Base-by-base conservation (phyloP, 352 stramenopile species). In the Phytopythium sindhum region DNA sequence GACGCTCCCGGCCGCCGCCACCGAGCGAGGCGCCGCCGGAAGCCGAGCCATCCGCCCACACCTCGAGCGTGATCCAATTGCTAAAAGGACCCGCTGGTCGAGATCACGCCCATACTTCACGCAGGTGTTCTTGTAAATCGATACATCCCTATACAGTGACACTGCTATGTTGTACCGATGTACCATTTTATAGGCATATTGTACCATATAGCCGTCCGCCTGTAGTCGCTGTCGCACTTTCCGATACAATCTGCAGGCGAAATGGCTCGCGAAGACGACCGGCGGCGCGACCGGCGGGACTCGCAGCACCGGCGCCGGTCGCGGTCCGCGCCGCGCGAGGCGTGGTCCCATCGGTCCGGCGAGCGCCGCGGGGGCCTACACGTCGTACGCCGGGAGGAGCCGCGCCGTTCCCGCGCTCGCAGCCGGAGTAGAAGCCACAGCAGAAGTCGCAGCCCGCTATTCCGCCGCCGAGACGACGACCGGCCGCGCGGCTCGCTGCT, bases 401-500 rank as follows among this genome's bases (percentile, higher is more conserved):
- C 37, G 29, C 65, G 51, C 24, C 26, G 48, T 4, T 37, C 48
- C 5, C 48, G 26, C 5, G 2, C 47, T 7, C 47, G 26, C 44
- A 51, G 44, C 48, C 14, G 48, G 1, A 55, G 48, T n/a, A 29
- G 48, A 14, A 60, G 64, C 39, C 51, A 51, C 59, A 74, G 63
- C 35, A 59, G 56, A 35, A 82, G 65, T 47, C 65, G 65, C 33
- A 68, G 56, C 52, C 31, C 52, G 57, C 28, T 47, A 10, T 44
- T 53, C 42, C 41, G 44, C 21, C 41, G 26, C 8, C 57, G 57
- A 39, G 41, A 45, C 42, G 44, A 47, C 57, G 44, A 19, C 12
- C 48, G 55, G 17, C 65, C 56, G 41, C 65, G 70, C 4, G 57
- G 63, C 21, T 93, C 84, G 26, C 26, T 77, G 19, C 69, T 93